phyloP scores from a whole-genome alignment of 306 rosid species.

The Trifolium dubium region DNA sequence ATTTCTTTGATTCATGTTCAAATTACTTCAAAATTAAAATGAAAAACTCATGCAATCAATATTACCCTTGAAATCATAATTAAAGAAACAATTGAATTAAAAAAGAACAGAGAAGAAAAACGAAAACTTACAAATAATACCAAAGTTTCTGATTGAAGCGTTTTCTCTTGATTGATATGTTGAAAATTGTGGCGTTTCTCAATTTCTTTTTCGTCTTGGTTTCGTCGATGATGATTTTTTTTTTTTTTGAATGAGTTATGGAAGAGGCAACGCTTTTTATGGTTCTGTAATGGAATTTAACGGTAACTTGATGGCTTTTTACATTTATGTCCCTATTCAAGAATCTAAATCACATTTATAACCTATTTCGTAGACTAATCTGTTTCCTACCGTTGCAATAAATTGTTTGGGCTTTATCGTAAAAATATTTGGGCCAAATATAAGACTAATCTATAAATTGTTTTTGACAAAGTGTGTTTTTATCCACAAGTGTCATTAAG shows the following conservation, averaged over 20 bases:
- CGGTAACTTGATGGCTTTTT: conserved; percentile 49
- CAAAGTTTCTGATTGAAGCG: not conserved
- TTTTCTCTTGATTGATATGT: not conserved
- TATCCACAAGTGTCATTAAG: too few relatives aligned
- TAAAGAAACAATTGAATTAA: conserved; percentile 11
- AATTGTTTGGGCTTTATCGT: not conserved
- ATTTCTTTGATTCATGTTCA: not conserved
- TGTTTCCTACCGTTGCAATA: conserved; percentile 27
- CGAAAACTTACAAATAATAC: conserved; percentile 40
- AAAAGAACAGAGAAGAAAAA: conserved; percentile 4
- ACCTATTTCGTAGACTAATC: not conserved
- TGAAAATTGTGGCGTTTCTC: not conserved
- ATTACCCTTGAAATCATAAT: not conserved
- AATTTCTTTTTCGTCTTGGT: conserved; percentile 11
- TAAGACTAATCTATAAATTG: too few relatives aligned
- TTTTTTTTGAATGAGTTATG: not conserved
- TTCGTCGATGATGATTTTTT: not conserved
- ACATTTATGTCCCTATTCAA: conserved; percentile 39
- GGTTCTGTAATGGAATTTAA: conserved; percentile 31
- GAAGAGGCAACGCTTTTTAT: not conserved
- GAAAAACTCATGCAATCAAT: not conserved
- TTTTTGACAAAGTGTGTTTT: too few relatives aligned
- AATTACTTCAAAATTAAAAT: too few relatives aligned
- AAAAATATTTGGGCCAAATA: too few relatives aligned
- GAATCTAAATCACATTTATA: not conserved